Base-by-base conservation (phyloP, 345 rosid species). In the Cardiospermum halicacabum region DNA sequence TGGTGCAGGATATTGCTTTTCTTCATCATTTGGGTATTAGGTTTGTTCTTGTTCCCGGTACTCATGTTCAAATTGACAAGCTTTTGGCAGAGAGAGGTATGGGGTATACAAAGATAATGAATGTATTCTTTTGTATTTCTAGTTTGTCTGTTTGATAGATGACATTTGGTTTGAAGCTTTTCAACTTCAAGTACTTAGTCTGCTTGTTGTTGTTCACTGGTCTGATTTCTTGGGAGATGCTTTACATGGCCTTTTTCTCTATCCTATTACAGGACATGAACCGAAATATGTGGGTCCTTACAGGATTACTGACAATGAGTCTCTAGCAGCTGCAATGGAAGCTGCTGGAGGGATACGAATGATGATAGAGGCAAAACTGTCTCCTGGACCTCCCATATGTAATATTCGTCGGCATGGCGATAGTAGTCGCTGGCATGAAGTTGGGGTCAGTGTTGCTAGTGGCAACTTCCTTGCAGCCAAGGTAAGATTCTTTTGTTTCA, bases 381-480 rank as follows among this genome's bases (percentile, higher is more conserved):
- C 97, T 60, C 99, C 98, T 19, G 97, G 98, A 40, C 98, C 98
- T 74, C 84, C 96, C 48, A 88, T 84, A 69, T 85, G 80, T 25
- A 86, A 83, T 70, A 72, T 93, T 27, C 94, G 91, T 43, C 82
- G 98, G 39, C 98, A 93, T 70, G 98, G 97, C 60, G 97, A 88
- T 49, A 90, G 73, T 65, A 88, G 94, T 66, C 96, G 97, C 11
- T 80, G 80, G 81, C 97, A 90, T 62, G 96, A 90, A 65, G 94
- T 84, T 7, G 94, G 96, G 62, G 98, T 93, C 61, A 90, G 94
- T 39, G 98, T 93, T 11, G 97, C 91, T 56, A 90, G 94, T 75
- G 98, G 97, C 30, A 93, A 93, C 79, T 93, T 93, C 75, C 95
- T 93, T 68, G 98, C 97, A 19, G 96, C 98, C 47, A 93, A 93